Percentiles rank a stretch among this genome's conserved stretches.
phyloP scores from a whole-genome alignment of 495 filamentous ascomycete genomes.

The Corynascus novoguineensis region DNA sequence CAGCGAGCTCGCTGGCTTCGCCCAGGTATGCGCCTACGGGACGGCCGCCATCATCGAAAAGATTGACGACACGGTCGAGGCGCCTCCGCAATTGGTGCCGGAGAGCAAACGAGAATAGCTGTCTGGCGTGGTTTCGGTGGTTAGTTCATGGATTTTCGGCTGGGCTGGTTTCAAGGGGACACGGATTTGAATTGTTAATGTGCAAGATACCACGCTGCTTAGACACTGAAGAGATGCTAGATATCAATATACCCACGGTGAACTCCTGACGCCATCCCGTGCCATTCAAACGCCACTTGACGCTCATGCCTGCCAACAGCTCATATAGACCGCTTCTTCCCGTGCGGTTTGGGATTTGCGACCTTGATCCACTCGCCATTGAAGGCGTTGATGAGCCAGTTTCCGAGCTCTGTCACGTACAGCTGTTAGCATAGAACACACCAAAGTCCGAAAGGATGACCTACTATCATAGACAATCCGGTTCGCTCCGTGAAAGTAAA shows the following conservation, averaged over 20 bases:
- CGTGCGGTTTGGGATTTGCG: conserved; percentile 57
- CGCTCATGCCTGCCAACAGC: not conserved
- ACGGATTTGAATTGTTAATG: not conserved
- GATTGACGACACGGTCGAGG: conserved; percentile 23
- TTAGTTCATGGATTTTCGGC: not conserved
- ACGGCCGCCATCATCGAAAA: conserved; percentile 52
- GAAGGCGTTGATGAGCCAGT: conserved; percentile 95
- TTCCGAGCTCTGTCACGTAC: conserved; percentile 64
- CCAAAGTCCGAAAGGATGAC: conserved; percentile 30
- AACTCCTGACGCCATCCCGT: conserved; percentile 10
- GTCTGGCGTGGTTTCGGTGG: not conserved
- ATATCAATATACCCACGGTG: conserved; percentile 6
- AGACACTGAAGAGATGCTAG: not conserved
- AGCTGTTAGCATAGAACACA: conserved; percentile 25
- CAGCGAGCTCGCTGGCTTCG: conserved; percentile 44
- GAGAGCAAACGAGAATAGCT: not conserved
- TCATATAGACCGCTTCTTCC: conserved; percentile 7
- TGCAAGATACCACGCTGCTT: conserved; percentile 3
- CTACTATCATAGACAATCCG: conserved; percentile 90
- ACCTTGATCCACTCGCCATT: conserved; percentile 90
- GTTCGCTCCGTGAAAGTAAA: conserved; percentile 92
- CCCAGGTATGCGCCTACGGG: conserved; percentile 57
- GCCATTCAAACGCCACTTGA: not conserved
- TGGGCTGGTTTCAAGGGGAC: not conserved
- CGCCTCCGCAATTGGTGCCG: conserved; percentile 18